phyloP scores from a whole-genome alignment of 2,329 filamentous ascomycete genomes.

The Clonostachys sp. region DNA sequence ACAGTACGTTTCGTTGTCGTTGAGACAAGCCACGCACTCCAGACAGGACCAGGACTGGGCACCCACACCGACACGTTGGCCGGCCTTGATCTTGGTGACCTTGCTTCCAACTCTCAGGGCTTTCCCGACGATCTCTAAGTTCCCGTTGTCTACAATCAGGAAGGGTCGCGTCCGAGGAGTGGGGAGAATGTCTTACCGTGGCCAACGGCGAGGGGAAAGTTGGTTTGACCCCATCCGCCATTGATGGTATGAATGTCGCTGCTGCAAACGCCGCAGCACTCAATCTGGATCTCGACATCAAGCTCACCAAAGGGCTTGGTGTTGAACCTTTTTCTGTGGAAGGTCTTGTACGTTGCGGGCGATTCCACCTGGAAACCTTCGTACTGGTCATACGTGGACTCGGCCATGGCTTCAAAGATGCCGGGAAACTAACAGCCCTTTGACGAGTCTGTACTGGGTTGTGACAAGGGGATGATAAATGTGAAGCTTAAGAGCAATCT shows the following conservation, averaged over 20 bases:
- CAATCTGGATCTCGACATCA: slow-evolving; percentile 84
- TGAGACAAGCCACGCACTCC: slow-evolving; percentile 29
- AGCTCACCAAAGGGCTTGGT: slow-evolving; percentile 83
- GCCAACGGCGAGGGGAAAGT: slow-evolving; percentile 61
- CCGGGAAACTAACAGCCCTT: neutral
- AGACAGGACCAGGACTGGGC: slow-evolving; percentile 49
- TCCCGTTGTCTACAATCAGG: slow-evolving; percentile 12
- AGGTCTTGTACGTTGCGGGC: slow-evolving; percentile 47
- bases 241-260: slow-evolving; percentile 68
- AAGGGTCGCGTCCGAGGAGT: neutral
- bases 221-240: slow-evolving; percentile 61
- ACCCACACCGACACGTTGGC: slow-evolving; percentile 55
- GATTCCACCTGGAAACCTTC: no score
- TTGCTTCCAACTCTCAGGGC: slow-evolving; percentile 46
- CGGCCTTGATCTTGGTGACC: slow-evolving; percentile 42
- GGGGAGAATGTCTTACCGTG: slow-evolving; percentile 54
- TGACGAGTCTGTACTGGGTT: neutral
- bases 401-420: neutral
- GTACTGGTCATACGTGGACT: neutral
- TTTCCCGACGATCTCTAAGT: slow-evolving; percentile 56
- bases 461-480: neutral
- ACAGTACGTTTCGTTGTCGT: slow-evolving; percentile 34
- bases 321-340: slow-evolving; percentile 67
- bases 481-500: neutral
- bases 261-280: slow-evolving; percentile 72